Base-by-base conservation (phyloP, 768 basidiomycete genomes). In the Pleurotus eryngii region DNA sequence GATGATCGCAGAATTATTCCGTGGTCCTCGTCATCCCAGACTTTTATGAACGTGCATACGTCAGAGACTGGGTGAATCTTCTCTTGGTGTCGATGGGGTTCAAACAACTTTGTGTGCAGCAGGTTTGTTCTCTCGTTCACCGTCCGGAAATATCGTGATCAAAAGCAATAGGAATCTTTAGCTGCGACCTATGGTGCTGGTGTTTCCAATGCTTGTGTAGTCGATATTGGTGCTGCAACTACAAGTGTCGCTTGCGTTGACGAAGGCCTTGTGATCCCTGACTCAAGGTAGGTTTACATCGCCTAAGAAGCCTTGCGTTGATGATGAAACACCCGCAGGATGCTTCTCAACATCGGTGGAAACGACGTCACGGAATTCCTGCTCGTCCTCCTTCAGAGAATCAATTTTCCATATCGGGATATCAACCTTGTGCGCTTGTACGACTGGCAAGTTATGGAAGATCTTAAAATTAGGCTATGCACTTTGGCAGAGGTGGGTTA, bases 131-230 rank as follows among this genome's bases (percentile, higher is more conserved):
- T 49, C 22, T 27, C 37, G 22, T 47, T 11, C 27, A 7, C 11
- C 2, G 1, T 20, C 20, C 9, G 20, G 15, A 47, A 6, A 15
- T 27, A n/a, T 17, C 22, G 14, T 24, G 39, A 22, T 22, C 8
- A 11, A 22, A 20, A 7, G 20, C 26, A 43, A 14, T 60, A 97
- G 92, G 95, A 97, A 77, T 89, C 93, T 3, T 76, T 96, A 40
- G 90, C 92, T 35, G 94, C 95, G 3, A 93, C 93, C 0, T 98
- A 95, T 67, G 95, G 95, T 18, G 95, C 96, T 5, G 96, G 96
- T 5, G 86, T 98, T 51, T 92, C 92, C 0, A 90, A 86, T 64
- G 97, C 95, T 9, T 98, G 97, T 65, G 92, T 99, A 4, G 90
- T 99, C 37, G 93, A 99, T 68, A 87, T 98, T 50, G 97, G 97